phyloP scores from a whole-genome alignment of 106 monocot species.

The Narthecium ossifragum region DNA sequence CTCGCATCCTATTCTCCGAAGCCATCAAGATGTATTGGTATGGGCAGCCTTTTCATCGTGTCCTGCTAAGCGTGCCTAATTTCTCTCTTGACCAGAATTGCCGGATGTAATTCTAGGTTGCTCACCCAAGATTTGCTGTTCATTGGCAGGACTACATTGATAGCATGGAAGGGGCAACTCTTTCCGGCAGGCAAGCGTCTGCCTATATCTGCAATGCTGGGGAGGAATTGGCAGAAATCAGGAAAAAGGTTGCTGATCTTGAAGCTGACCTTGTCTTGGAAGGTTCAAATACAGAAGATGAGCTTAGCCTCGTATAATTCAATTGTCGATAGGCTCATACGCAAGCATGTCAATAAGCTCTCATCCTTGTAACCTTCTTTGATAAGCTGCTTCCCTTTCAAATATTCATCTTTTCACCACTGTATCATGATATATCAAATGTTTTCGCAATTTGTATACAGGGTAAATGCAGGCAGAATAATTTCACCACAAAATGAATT shows the following conservation, averaged over 20 bases:
- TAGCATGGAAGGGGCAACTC: slow-evolving; percentile 98
- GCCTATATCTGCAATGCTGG: slow-evolving; percentile 71
- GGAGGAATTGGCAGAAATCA: slow-evolving; percentile 55
- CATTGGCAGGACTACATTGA: slow-evolving; percentile 84
- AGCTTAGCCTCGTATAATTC: slow-evolving; percentile 39
- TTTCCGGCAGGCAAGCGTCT: slow-evolving; percentile 81
- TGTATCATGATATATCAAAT: no score
- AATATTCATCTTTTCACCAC: no score
- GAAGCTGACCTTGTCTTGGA: slow-evolving; percentile 9
- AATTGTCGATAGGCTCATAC: no score
- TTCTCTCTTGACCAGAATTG: no score
- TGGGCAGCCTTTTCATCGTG: no score
- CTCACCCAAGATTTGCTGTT: not conserved
- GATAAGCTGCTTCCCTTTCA: no score
- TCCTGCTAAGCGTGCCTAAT: no score
- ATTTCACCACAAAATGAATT: no score
- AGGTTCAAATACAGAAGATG: slow-evolving; percentile 16
- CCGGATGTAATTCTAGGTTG: not conserved
- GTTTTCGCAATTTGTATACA: no score
- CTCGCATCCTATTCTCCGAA: not conserved
- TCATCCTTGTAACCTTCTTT: not conserved
- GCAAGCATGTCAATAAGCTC: no score
- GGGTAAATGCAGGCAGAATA: no score
- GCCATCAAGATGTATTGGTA: no score
- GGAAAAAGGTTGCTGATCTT: slow-evolving; percentile 32